Evolutionary conservation across 768 basidiomycete genomes (phyloP).

Genomic region (Phylloporus sp.): DNA sequence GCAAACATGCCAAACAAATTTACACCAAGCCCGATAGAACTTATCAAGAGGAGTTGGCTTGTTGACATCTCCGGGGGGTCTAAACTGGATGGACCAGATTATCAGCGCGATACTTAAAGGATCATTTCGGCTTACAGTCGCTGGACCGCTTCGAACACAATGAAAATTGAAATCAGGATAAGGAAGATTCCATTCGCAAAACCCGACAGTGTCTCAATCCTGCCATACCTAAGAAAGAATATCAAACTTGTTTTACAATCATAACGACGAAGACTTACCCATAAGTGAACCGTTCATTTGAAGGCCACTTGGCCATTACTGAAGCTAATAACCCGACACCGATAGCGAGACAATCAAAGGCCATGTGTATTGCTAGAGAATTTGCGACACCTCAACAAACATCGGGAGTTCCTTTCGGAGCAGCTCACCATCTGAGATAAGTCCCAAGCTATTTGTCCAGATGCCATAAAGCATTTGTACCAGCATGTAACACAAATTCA

Average conservation of each 20-base stretch:
- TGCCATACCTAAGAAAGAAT: constrained; percentile 65
- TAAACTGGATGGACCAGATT: constrained; percentile 29
- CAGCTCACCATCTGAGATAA: constrained; percentile 92
- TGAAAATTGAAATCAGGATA: constrained; percentile 93
- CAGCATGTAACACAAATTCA: constrained; percentile 95
- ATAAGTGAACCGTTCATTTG: constrained; percentile 92
- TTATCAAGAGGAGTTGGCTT: constrained; percentile 85
- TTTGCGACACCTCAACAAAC: constrained; percentile 1
- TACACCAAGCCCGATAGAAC: constrained; percentile 82
- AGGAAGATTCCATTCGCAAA: constrained; percentile 97
- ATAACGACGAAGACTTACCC: constrained; percentile 51
- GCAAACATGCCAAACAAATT: constrained; percentile 99
- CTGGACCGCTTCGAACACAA: constrained; percentile 96
- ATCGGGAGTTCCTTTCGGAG: not conserved
- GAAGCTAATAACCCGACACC: constrained; percentile 93
- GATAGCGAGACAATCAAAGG: constrained; percentile 97
- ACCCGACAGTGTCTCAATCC: constrained; percentile 95
- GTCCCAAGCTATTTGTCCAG: constrained; percentile 94
- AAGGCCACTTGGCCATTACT: constrained; percentile 97
- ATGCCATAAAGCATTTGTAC: constrained; percentile 97
- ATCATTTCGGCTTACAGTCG: constrained; percentile 56
- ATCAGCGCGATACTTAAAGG: constrained; percentile 14
- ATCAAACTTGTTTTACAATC: not conserved
- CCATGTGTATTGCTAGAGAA: constrained; percentile 94
- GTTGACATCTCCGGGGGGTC: constrained; percentile 99